A percentile compares a stretch with the other conserved stretches of the same genome.
These are phyloP conservation scores for Paraurostyla sp. DNA, from an alignment of 73 alveolate genomes.

Conservation along the genomic window DNA sequence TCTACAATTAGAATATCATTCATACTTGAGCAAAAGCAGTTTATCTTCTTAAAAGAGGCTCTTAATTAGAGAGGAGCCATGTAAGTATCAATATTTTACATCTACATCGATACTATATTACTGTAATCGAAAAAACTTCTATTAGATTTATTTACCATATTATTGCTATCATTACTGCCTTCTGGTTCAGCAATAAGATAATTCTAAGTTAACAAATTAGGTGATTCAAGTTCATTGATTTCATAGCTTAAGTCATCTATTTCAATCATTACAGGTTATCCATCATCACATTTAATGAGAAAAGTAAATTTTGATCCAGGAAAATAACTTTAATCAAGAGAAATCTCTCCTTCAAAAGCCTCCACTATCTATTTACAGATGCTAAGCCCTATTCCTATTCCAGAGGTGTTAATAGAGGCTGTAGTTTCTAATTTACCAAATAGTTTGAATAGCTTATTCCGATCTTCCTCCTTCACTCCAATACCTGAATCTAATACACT, in stretches of 20 bases:
- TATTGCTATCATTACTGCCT: no score
- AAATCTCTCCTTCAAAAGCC: slow-evolving; percentile 47
- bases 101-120: no score
- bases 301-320: slow-evolving; percentile 3
- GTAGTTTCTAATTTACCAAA: slow-evolving; percentile 81
- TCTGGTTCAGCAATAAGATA: no score
- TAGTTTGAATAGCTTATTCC: slow-evolving; percentile 60
- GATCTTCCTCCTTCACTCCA: slow-evolving; percentile 30
- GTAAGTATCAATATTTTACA: not conserved
- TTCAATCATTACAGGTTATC: no score
- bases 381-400: slow-evolving; percentile 83
- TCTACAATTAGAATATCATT: slow-evolving; percentile 3
- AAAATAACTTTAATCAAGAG: not conserved
- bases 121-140: no score
- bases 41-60: not conserved
- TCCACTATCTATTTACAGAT: slow-evolving; percentile 74
- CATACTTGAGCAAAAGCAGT: not conserved
- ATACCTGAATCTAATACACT: slow-evolving; percentile 32
- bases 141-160: no score
- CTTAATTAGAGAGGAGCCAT: no score
- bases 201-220: not conserved
- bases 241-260: not conserved
- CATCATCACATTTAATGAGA: not conserved
- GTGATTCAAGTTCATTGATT: not conserved
- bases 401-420: slow-evolving; percentile 70